Evolutionary conservation across 2,329 filamentous ascomycete species (phyloP), one percentile per base, ranked within the genome.

Genomic region (Sordariomycetes sp.): DNA sequence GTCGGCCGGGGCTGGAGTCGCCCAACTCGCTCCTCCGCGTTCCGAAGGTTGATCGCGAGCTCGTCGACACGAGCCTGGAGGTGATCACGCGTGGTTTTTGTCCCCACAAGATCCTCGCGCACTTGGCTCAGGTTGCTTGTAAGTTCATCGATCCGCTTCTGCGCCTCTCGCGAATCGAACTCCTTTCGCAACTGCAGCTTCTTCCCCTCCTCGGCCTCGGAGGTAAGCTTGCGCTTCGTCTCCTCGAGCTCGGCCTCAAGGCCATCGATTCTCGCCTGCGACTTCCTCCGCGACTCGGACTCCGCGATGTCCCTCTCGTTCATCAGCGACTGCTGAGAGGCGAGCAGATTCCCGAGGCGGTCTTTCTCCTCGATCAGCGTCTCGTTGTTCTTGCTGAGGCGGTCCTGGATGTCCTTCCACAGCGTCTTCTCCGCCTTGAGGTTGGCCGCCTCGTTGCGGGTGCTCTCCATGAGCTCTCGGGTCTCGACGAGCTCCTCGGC

Each of bases 401-500:
- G 86, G 62, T 89, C 87, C 69, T 97, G 92, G 37, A 97, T 96
- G 59, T 88, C 90, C 74, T 94, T 96, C 88, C 89, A 96, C 11
- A 99, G 79, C 43, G 90, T 88, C 74, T 96, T 96, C 71, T 97
- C 93, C 0, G 93, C 92, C 70, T 96, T 96, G 37, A 97, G 81
- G 67, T 97, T 97, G 18, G 91, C 87, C 58, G 87, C 90, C 69
- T 99, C 94, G 63, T 90, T 91, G 57, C 91, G 88, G 71, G 97
- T 82, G 66, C 90, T 92, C 67, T 99, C 93, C 3, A 89, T 78
- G 57, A 93, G 74, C 35, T 88, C 88, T 68, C 86, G 88, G 5
- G 88, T 86, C 69, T 97, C 94, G 11, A 97, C 85, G 6, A 97
- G 80, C 65, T 99, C 93, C 71, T 97, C 93, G 0, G 90, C 91